Evolutionary conservation across 2,329 filamentous ascomycete species (phyloP), one percentile per base, ranked within the genome.

Genomic region (Dryadomyces quercivorus): DNA sequence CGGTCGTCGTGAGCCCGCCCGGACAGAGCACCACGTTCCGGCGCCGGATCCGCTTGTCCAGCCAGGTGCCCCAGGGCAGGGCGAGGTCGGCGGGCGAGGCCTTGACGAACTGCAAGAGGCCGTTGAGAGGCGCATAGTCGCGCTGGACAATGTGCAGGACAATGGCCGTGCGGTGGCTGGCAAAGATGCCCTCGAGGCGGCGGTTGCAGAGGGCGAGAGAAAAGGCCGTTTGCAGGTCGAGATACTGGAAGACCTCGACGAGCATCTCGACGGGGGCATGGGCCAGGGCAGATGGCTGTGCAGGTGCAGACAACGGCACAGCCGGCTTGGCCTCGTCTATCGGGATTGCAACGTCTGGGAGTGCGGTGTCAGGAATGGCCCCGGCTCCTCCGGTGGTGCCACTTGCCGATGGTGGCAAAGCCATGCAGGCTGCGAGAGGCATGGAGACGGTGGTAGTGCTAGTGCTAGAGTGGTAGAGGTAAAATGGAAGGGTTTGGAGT

Each of bases 21-120:
- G 52, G 44, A n/a, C 57, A 61, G 10, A 62, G 56, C 15, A 61
- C 20, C 5, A 48, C 49, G 13, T 59, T 67, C 54, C 67, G 67
- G 51, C 72, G 72, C 26, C 72, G 56, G 16, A 75, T 58, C 43
- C 59, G 65, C 13, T 71, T 70, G 22, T 69, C 65, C 40, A 67
- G 63, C 61, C 72, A 74, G 1, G 64, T 63, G 2, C 66, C 65
- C 20, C 64, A 64, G 1, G 62, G 59, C 5, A 59, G 56, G 12
- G 60, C 53, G 12, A 72, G 57, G 53, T 75, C 72, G 3, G 64
- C 63, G 9, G 63, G 61, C 2, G 69, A 67, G 20, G 73, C 70
- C 12, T 71, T 75, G 54, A 73, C 70, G 18, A 76, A 61, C 55
- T 73, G 72, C 18, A 79, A 65, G 12, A 80, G 65, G 16, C 70